Base-by-base conservation (phyloP, 2,329 filamentous ascomycete species). In the Claviceps paspali region DNA sequence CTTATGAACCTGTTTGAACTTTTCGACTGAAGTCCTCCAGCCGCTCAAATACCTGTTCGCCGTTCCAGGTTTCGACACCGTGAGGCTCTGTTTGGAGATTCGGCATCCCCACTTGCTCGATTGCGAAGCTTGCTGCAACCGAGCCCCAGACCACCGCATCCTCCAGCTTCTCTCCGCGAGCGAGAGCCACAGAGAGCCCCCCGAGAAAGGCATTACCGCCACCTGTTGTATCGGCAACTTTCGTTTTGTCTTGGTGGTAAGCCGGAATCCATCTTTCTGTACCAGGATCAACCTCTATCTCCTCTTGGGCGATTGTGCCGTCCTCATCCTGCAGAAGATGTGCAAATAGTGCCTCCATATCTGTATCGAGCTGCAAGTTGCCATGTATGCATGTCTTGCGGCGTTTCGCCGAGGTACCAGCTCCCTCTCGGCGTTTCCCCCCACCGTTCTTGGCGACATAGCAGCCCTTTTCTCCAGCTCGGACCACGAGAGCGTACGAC, bases 81-180 rank as follows among this genome's bases (percentile, higher is more conserved):
- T 61, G 46, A 7, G 55, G 58, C 36, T 65, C 57, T 33, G 50
- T 49, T 2, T 53, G 61, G 10, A 86, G 51, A 1, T 55, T 54
- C 0, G 88, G 88, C 55, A 92, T 73, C 1, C 91, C 88, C 36
- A 93, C 77, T 56, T 98, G 91, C 59, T 98, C 87, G 49, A 98
- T 93, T 12, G 84, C 84, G 56, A 94, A 91, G 50, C 86, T 87
- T 6, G 91, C 88, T 2, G 85, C 80, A 5, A 96, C 70, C 32
- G 74, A 80, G 4, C 79, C 91, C 74, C 80, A 88, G 0, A 73
- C 65, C 5, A 82, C 77, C 5, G 85, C 86, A 48, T 84, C 76
- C 42, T 78, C 73, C 29, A 82, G 63, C 19, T 56, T 52, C 46
- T 70, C 64, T 1, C 73, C 76, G 36, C 79, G 61, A 23, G 66